Conservation (phyloP, 2,329 filamentous ascomycete species). For the Ophiosphaerella narmari region DNA sequence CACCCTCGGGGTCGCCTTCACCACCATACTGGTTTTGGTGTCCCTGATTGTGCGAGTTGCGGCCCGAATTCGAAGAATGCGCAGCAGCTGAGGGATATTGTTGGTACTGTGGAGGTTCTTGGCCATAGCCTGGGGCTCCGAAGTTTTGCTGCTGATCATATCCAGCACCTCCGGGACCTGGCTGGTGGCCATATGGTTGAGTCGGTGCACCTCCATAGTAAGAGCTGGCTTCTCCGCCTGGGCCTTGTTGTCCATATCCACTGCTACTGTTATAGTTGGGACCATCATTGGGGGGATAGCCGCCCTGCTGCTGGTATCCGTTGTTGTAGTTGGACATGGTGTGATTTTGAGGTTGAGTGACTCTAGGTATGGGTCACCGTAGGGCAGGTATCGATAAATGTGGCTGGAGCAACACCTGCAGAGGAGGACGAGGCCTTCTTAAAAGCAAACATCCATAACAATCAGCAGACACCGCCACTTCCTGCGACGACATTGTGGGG, state of each 20-base stretch:
- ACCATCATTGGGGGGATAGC: slow-evolving; percentile 7
- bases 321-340: slow-evolving; percentile 18
- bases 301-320: slow-evolving; percentile 6
- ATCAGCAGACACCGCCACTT: slow-evolving; percentile 1
- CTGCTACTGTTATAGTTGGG: slow-evolving; percentile 11
- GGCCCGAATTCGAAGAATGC: slow-evolving; percentile 27
- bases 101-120: slow-evolving; percentile 29
- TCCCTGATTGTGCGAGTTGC: slow-evolving; percentile 29
- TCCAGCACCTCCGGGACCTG: slow-evolving; percentile 4
- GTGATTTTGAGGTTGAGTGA: neutral
- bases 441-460: neutral
- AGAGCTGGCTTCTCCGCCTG: slow-evolving; percentile 13
- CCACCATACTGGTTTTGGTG: slow-evolving; percentile 28
- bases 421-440: neutral
- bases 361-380: neutral
- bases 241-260: slow-evolving; percentile 9
- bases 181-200: neutral
- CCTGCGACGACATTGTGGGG: neutral
- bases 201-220: slow-evolving; percentile 18
- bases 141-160: slow-evolving; percentile 19
- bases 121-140: slow-evolving; percentile 14
- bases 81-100: slow-evolving; percentile 25
- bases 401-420: too few species aligned
- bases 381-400: too few species aligned
- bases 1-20: slow-evolving; percentile 26